A percentile compares a stretch with the other conserved stretches of the same genome.
phyloP scores from a whole-genome alignment of 495 filamentous ascomycete species.

The Neohortaea acidophila region DNA sequence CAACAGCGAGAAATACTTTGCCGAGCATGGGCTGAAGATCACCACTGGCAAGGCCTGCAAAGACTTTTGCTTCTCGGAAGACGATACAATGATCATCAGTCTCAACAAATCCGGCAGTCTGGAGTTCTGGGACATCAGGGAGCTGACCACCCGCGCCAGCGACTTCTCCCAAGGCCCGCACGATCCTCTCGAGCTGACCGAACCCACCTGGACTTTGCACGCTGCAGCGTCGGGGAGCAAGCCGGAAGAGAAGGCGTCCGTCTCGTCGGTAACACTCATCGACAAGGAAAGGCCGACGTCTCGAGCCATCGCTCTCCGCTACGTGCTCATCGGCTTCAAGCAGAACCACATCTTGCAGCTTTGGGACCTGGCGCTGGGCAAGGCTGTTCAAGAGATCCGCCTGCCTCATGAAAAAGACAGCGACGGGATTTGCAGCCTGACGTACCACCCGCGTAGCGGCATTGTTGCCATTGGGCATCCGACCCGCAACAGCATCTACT shows the following conservation, averaged over 20 bases:
- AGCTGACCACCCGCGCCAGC: slow-evolving; percentile 45
- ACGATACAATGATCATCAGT: slow-evolving; percentile 85
- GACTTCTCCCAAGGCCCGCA: slow-evolving; percentile 32
- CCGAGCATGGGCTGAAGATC: slow-evolving; percentile 75
- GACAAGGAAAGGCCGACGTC: slow-evolving; percentile 86
- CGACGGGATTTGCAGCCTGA: slow-evolving; percentile 89
- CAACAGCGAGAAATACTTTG: slow-evolving; percentile 72
- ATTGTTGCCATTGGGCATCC: slow-evolving; percentile 93
- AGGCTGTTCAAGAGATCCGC: slow-evolving; percentile 91
- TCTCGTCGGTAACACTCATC: slow-evolving; percentile 85
- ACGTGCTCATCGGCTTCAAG: slow-evolving; percentile 93
- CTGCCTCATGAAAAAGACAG: slow-evolving; percentile 93
- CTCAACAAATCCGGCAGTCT: slow-evolving; percentile 90
- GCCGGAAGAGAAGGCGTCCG: slow-evolving; percentile 76
- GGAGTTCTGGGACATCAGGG: slow-evolving; percentile 91
- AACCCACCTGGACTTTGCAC: slow-evolving; percentile 38
- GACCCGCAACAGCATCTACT: slow-evolving; percentile 92
- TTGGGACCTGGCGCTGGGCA: slow-evolving; percentile 91
- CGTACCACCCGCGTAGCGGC: slow-evolving; percentile 75
- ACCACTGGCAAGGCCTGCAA: slow-evolving; percentile 95
- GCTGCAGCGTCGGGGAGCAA: slow-evolving; percentile 11
- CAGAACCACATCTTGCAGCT: slow-evolving; percentile 98
- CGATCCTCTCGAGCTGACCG: slow-evolving; percentile 52
- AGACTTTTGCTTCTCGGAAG: slow-evolving; percentile 92
- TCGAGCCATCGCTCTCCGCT: slow-evolving; percentile 72